Evolutionary conservation across 495 filamentous ascomycete species (phyloP), one percentile per base, ranked within the genome.

Genomic region (Patellaria atrata): DNA sequence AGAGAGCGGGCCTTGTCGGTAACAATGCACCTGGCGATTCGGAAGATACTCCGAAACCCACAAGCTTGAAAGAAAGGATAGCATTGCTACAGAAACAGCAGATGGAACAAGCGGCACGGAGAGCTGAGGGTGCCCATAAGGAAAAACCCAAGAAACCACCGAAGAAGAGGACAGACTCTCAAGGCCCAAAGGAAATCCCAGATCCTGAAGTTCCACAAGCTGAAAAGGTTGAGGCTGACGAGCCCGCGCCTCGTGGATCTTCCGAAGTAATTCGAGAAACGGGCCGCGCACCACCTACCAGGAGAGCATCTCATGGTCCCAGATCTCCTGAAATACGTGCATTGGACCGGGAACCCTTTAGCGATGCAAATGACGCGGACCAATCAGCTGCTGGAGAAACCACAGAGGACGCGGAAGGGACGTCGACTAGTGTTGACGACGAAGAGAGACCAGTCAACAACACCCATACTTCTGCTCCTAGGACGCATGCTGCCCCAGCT

Each of bases 71-170:
- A 55, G 89, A 97, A 40, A 63, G 89, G 15, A 92, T 96, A 57
- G 89, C 89, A 11, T 60, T 92, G 28, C 62, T 97, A 8, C 89
- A 97, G 54, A 87, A 82, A 52, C 86, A 96, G 51, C 89, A 96
- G 52, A 60, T 80, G 53, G 87, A 94, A 49, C 80, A 85, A 43
- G 77, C 82, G 22, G 63, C 72, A 34, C 72, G 85, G 32, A 77
- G 83, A 58, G 80, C 80, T 11, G 82, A 87, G 22, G 73, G 72
- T 6, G 64, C 65, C 10, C 75, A 81, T 29, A 87, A 93, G 56
- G 82, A 91, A 53, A 94, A 94, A 62, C 74, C 79, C 12, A 85
- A 81, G 53, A 65, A 66, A 37, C 81, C 83, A 13, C 62, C 61
- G 16, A 91, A 84, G 65, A 87, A 83, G 61, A 67, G 74, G 30